Evolutionary conservation across 1,139 yeast species (phyloP), one percentile per base, ranked within the genome.

Genomic region (Suhomyces taliae): DNA sequence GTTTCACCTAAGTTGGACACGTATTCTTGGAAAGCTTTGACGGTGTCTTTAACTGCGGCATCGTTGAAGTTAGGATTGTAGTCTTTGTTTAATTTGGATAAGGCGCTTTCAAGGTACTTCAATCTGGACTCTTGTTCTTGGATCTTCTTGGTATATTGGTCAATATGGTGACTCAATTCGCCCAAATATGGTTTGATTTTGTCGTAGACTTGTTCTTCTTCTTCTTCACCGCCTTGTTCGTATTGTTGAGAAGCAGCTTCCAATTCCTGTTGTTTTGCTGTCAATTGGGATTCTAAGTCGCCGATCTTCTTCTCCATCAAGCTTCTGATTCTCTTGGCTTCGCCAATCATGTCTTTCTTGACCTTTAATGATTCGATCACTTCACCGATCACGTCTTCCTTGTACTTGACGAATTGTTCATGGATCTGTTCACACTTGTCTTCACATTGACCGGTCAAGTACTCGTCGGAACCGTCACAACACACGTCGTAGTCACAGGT

Each of bases 391-490:
- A 56, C 53, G 2, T 37, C 32, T 9, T 47, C 37, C 46, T 58
- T 60, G 53, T 62, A 65, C 15, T 56, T 49, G 14, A 55, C 51
- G 45, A 51, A 73, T 48, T 74, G 78, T 8, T 52, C 46, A 44
- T 64, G 62, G 6, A 75, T 71, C 50, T 81, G 81, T 0, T 54
- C 58, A 64, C 98, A 91, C 49, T 70, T 73, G 55, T 82, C 76
- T 10, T 79, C 80, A 61, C 95, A 87, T 8, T 37, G 56, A 44
- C 65, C 76, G 53, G 60, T 69, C 53, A 51, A 29, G 48, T 66
- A 65, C 65, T 95, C 99, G 64, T 95, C 99, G 1, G 93, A 81
- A 2, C 99, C 98, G 65, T 95, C 99, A 65, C 99, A 95, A 66
- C 99, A 93, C 14, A 75, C 50, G 26, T 85, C 87, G 61, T 87